Base-by-base conservation (phyloP, 805 yeast genomes). In the Candida glaebosa region DNA sequence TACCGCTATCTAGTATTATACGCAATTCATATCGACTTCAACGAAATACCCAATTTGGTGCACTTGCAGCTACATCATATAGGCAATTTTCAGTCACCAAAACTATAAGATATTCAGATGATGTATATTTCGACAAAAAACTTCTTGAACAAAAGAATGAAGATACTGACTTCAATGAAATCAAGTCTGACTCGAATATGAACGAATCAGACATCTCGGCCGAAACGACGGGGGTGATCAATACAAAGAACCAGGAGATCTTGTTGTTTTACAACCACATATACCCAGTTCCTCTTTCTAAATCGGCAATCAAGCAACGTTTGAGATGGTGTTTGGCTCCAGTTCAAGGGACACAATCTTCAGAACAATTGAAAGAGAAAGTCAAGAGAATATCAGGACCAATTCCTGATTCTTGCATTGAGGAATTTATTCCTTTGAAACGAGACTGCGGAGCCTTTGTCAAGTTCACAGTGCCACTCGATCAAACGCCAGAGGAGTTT, bases 391-490 rank as follows among this genome's bases (percentile, higher is more conserved):
- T 40, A 39, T 51, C 45, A 2, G 43, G 47, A 7, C 69, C 72
- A 5, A 49, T 67, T 18, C 70, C 72, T 3, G 60, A 50, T 5
- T 54, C 61, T 10, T 62, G 71, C 20, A 67, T 87, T 37, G 69
- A 76, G 5, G 80, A 81, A 2, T 72, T 87, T 22, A 77, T 82
- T 24, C 84, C 93, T 0, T 75, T 90, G 41, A 71, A 69, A 42
- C 71, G 95, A 45, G 99, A 93, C 56, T 96, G 97, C 39, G 98
- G 98, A 34, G 96, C 88, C 2, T 90, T 91, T 71, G 93, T 87
- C 28, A 84, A 83, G 49, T 84, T 84, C 52, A 61, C 67, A 22
- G 77, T 86, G 20, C 87, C 90, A 0, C 71, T 67, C 4, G 71
- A 63, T 2, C 60, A 60, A 41, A 63, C 75, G 4, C 63, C 75